A percentile compares a stretch with the other conserved stretches of the same genome.
phyloP scores from a whole-genome alignment of 1,284 basidiomycete species.

The Naganishia cerealis region DNA sequence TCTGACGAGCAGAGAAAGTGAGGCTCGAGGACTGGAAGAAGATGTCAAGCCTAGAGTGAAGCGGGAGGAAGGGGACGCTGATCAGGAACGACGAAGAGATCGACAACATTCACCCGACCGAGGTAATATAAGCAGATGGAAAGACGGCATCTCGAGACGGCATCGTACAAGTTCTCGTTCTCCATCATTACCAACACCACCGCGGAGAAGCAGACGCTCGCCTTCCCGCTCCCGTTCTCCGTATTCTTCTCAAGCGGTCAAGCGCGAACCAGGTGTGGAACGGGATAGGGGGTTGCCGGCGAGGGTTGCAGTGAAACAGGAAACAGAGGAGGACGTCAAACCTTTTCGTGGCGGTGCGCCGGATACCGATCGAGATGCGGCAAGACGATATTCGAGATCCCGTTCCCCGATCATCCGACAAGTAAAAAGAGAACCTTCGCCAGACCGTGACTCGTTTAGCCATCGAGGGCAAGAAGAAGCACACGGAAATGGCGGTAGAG shows the following conservation, averaged over 20 bases:
- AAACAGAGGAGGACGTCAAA: constrained; percentile 16
- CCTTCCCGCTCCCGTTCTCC: constrained; percentile 3
- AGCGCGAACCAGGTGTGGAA: neutral
- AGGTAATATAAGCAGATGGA: no score
- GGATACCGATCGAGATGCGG: neutral
- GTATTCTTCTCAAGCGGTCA: neutral
- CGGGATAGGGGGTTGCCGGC: neutral
- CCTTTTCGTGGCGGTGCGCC: constrained; percentile 4
- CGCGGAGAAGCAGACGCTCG: neutral
- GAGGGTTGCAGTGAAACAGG: neutral
- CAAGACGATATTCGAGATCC: constrained; percentile 1
- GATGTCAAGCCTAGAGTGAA: neutral
- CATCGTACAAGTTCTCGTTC: constrained; percentile 6
- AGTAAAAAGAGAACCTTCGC: constrained; percentile 5
- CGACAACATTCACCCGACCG: constrained; percentile 1
- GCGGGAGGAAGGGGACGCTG: neutral
- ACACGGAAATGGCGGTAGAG: neutral
- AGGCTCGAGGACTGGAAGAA: constrained; percentile 7
- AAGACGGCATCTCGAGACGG: neutral
- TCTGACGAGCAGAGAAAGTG: neutral
- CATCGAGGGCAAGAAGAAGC: neutral
- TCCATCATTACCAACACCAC: neutral
- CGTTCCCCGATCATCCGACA: neutral
- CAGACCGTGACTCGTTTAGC: neutral
- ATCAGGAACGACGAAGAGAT: neutral